Percentiles rank a stretch among this genome's conserved stretches.
These are phyloP conservation scores for Puccinia triticina DNA, from an alignment of 1,284 basidiomycete genomes.

Conservation along the genomic window DNA sequence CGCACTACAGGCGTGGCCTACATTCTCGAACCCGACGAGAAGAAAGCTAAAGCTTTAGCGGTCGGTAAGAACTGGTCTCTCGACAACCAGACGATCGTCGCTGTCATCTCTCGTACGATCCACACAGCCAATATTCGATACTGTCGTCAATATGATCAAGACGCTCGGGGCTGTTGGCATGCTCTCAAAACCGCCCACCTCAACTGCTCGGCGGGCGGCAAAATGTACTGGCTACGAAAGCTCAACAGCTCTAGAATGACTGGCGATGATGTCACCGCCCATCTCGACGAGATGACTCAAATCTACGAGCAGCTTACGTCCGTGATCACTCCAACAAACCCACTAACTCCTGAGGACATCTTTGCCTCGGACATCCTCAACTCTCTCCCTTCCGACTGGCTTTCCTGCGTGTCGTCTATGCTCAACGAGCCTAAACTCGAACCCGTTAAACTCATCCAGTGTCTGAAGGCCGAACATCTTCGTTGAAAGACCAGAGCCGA, in stretches of 20 bases:
- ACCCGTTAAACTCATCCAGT: not conserved
- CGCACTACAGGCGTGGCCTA: not conserved
- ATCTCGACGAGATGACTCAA: not conserved
- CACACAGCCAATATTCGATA: not conserved
- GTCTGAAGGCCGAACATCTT: constrained; percentile 1
- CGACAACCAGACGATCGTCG: not conserved
- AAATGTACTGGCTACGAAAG: not conserved
- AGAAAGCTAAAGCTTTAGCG: not conserved
- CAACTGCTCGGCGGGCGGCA: not conserved
- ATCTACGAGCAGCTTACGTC: not conserved
- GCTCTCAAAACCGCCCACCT: not conserved
- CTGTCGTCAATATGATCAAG: not conserved
- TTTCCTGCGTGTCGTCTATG: not conserved
- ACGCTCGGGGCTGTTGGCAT: not conserved
- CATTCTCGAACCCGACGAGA: not conserved
- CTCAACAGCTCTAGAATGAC: not conserved
- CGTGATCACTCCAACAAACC: not conserved
- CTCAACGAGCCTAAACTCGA: not conserved
- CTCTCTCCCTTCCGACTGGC: not conserved
- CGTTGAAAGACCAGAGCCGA: not conserved
- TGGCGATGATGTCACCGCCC: not conserved
- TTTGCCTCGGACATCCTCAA: not conserved
- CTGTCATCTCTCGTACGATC: not conserved
- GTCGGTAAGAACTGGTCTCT: not conserved
- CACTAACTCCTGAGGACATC: not conserved